Conservation (phyloP, 164 flowering plant species). For the Echeveria elegans region DNA sequence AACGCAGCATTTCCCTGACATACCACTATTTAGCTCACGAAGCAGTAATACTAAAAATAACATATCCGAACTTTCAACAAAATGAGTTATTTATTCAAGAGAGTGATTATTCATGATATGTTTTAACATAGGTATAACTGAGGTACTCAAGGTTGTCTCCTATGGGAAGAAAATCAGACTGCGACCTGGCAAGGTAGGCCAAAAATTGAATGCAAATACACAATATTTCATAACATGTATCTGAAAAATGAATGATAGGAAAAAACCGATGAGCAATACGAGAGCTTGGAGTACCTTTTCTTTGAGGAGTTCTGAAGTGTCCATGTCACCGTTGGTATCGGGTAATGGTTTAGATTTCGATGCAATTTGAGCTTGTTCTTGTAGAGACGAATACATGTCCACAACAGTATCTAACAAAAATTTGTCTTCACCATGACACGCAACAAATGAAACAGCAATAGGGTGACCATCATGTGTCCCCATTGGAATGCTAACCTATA, state of each 20-base stretch:
- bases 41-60: no score
- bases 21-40: no score
- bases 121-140: background rate
- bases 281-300: slow-evolving; percentile 57
- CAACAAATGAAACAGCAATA: slow-evolving; percentile 67
- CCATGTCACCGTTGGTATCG: slow-evolving; percentile 62
- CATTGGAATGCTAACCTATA: slow-evolving; percentile 73
- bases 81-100: background rate
- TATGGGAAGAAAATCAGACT: background rate
- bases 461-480: slow-evolving; percentile 71
- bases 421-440: slow-evolving; percentile 78
- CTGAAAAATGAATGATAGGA: background rate
- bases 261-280: background rate
- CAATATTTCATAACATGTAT: background rate
- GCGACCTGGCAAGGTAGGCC: background rate
- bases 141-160: background rate
- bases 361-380: slow-evolving; percentile 50
- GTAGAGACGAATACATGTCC: slow-evolving; percentile 70
- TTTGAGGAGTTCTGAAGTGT: slow-evolving; percentile 79
- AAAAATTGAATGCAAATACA: background rate
- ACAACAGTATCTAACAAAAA: slow-evolving; percentile 82
- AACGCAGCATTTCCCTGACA: slow-evolving; percentile 86
- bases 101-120: background rate
- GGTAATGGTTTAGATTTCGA: slow-evolving; percentile 42
- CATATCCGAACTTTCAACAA: no score